Percentiles rank a stretch among this genome's conserved stretches.
These are phyloP conservation scores for Sugiyamaella marilandica DNA, from an alignment of 805 yeast species.

Conservation along the genomic window DNA sequence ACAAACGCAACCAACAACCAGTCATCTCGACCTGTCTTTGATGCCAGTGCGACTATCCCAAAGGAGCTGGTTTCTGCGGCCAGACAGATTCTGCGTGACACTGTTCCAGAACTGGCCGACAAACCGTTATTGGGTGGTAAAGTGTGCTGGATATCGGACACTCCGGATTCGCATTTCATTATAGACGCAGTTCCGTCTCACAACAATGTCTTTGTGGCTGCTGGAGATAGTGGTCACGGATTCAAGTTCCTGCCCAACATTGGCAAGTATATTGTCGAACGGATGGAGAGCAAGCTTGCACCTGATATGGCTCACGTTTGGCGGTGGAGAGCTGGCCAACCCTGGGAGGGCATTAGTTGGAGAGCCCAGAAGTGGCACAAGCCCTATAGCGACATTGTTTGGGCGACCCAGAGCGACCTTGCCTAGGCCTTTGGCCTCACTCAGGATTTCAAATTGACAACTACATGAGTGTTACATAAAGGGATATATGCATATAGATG, in stretches of 20 bases:
- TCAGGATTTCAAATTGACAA: too few species aligned
- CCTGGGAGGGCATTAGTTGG: neutral
- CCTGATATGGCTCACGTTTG: neutral
- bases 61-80: neutral
- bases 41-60: neutral
- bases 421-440: too few species aligned
- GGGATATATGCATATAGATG: too few species aligned
- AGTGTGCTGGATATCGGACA: conserved; percentile 39
- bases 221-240: conserved; percentile 39
- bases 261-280: conserved; percentile 29
- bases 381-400: neutral
- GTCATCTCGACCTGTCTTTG: neutral
- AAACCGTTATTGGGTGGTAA: conserved; percentile 31
- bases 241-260: conserved; percentile 37
- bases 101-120: conserved; percentile 32
- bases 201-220: conserved; percentile 29
- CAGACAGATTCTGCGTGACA: conserved; percentile 26
- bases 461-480: too few species aligned
- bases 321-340: neutral
- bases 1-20: neutral
- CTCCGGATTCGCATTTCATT: conserved; percentile 33
- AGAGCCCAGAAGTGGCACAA: neutral
- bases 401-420: neutral
- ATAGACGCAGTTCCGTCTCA: conserved; percentile 11
- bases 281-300: conserved; percentile 5